Evolutionary conservation across 768 basidiomycete species (phyloP).

Genomic region (Lactifluus subvellereus): DNA sequence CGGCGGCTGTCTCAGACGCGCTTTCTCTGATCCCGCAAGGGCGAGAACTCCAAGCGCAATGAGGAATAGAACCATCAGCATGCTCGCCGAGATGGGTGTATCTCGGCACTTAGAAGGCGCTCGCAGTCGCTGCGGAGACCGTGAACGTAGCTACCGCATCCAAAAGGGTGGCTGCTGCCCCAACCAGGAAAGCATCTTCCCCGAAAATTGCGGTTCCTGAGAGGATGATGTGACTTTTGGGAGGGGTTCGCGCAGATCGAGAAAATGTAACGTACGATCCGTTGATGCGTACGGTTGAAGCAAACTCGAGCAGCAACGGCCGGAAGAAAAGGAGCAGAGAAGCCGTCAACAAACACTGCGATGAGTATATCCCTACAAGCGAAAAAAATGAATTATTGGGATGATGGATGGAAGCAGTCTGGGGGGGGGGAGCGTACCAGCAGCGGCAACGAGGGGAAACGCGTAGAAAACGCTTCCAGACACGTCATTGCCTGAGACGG

Average conservation of each 20-base stretch:
- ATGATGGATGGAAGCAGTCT: too few relatives aligned
- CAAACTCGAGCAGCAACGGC: constrained; percentile 16
- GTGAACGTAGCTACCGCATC: constrained; percentile 22
- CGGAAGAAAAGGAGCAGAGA: constrained; percentile 21
- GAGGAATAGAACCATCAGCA: constrained; percentile 20
- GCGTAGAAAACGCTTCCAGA: constrained; percentile 24
- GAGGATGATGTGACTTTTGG: neutral
- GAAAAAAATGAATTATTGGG: neutral
- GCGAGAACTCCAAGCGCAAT: constrained; percentile 17
- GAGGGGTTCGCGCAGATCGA: neutral
- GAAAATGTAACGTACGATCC: constrained; percentile 16
- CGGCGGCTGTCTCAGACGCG: constrained; percentile 11
- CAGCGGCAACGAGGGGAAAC: constrained; percentile 19
- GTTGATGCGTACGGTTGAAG: constrained; percentile 16
- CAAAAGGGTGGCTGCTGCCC: constrained; percentile 20
- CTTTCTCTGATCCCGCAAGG: constrained; percentile 23
- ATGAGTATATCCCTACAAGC: constrained; percentile 19
- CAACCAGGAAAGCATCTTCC: constrained; percentile 19
- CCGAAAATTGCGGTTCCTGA: constrained; percentile 18
- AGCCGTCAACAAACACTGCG: constrained; percentile 22
- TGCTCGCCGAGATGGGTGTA: constrained; percentile 10
- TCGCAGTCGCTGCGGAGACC: constrained; percentile 23
- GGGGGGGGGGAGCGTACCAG: constrained; percentile 7
- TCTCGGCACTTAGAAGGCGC: constrained; percentile 23
- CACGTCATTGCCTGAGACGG: constrained; percentile 22